Conservation (phyloP, 78 protist species). For the Dictyostelium firmibasis region DNA sequence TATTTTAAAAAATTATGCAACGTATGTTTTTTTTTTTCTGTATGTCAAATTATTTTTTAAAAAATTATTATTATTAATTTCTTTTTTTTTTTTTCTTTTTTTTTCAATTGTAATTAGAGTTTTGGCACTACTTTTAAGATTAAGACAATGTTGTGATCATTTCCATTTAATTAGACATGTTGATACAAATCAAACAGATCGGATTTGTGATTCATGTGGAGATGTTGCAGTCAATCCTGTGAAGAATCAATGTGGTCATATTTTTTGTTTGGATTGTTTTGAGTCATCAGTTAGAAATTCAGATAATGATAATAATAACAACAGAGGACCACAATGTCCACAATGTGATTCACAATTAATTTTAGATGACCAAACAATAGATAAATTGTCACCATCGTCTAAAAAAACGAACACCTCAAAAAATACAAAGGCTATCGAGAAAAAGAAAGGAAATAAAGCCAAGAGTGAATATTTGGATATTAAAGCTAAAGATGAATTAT, state of each 20-base stretch:
- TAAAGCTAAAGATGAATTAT: neutral
- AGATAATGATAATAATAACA: neutral
- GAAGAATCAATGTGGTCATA: conserved; percentile 19
- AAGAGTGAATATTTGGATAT: neutral
- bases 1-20: conserved; percentile 41
- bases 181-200: neutral
- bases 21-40: neutral
- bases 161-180: neutral
- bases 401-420: neutral
- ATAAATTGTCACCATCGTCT: no score
- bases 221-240: conserved; percentile 15
- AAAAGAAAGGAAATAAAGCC: neutral
- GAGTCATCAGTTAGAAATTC: neutral
- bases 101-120: neutral
- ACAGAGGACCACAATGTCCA: neutral
- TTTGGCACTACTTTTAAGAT: conserved; percentile 26
- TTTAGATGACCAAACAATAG: neutral
- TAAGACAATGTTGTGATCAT: conserved; percentile 65
- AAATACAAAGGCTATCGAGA: neutral
- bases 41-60: no score
- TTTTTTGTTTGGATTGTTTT: conserved; percentile 27
- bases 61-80: neutral
- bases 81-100: neutral
- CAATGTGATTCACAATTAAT: neutral
- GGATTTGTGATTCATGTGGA: neutral